Percentiles rank a stretch among this genome's conserved stretches.
phyloP scores from a whole-genome alignment of 148 eudicot genomes.

The Diospyros kaki region DNA sequence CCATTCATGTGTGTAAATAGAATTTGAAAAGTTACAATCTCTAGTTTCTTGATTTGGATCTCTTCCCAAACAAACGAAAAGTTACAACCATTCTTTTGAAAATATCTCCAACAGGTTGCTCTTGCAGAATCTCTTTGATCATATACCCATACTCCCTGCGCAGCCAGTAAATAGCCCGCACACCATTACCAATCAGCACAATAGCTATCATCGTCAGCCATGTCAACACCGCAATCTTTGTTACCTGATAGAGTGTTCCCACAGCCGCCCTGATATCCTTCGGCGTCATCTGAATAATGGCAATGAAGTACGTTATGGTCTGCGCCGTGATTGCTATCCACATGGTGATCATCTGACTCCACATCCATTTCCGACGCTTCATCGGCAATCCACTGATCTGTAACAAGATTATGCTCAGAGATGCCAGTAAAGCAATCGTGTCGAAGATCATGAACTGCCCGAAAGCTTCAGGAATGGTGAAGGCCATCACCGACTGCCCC shows the following conservation, averaged over 20 bases:
- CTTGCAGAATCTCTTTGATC: neutral
- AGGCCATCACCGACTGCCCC: constrained; percentile 17
- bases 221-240: constrained; percentile 3
- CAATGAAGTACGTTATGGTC: constrained; percentile 19
- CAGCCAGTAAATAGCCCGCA: constrained; percentile 9
- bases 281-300: constrained; percentile 14
- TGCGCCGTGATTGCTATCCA: constrained; percentile 20
- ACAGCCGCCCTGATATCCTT: neutral
- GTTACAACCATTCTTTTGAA: no score
- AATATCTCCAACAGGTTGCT: no score
- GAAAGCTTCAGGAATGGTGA: constrained; percentile 8
- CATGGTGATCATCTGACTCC: constrained; percentile 20
- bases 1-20: no score
- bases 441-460: constrained; percentile 18
- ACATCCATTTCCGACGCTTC: constrained; percentile 21
- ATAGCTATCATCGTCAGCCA: constrained; percentile 8
- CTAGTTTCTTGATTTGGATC: no score
- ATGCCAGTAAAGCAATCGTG: constrained; percentile 21
- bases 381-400: constrained; percentile 22
- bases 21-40: no score
- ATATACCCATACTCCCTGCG: constrained; percentile 3
- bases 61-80: no score
- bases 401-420: constrained; percentile 21
- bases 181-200: constrained; percentile 6
- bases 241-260: neutral